Evolutionary conservation across 1,284 basidiomycete genomes (phyloP).

Genomic region (Prillingera fragicola): DNA sequence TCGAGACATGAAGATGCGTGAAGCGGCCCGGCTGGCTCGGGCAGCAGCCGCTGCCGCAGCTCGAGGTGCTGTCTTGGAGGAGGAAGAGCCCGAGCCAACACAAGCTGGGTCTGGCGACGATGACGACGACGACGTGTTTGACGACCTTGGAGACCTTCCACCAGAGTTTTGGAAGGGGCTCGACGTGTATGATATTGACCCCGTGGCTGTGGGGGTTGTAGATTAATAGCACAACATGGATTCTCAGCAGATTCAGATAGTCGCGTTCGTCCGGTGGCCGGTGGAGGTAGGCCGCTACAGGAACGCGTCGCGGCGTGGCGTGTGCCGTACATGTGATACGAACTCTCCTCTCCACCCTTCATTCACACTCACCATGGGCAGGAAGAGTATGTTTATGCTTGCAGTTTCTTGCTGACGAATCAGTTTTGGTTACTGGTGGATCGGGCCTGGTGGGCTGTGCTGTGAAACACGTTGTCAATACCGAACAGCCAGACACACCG

Average conservation of each 20-base stretch:
- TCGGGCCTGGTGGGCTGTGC: slow-evolving; percentile 79
- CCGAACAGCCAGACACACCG: slow-evolving; percentile 65
- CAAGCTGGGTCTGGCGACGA: not conserved
- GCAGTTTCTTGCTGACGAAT: not conserved
- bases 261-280: too few relatives aligned
- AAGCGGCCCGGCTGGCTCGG: too few relatives aligned
- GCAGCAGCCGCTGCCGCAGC: not conserved
- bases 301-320: too few relatives aligned
- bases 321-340: not conserved
- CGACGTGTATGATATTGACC: not conserved
- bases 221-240: slow-evolving; percentile 3
- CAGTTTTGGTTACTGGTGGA: slow-evolving; percentile 58
- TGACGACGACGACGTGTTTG: slow-evolving; percentile 8
- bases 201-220: slow-evolving; percentile 9
- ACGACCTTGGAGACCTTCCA: slow-evolving; percentile 27
- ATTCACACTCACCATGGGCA: not conserved
- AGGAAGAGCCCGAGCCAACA: not conserved
- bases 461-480: slow-evolving; percentile 69
- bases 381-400: not conserved
- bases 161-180: slow-evolving; percentile 33
- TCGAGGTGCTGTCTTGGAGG: not conserved
- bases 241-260: too few relatives aligned
- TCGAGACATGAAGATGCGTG: slow-evolving; percentile 6
- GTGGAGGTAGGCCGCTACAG: too few relatives aligned
- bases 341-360: not conserved